Base-by-base conservation (phyloP, 169 alveolate species). In the Perkinsus chesapeaki region DNA sequence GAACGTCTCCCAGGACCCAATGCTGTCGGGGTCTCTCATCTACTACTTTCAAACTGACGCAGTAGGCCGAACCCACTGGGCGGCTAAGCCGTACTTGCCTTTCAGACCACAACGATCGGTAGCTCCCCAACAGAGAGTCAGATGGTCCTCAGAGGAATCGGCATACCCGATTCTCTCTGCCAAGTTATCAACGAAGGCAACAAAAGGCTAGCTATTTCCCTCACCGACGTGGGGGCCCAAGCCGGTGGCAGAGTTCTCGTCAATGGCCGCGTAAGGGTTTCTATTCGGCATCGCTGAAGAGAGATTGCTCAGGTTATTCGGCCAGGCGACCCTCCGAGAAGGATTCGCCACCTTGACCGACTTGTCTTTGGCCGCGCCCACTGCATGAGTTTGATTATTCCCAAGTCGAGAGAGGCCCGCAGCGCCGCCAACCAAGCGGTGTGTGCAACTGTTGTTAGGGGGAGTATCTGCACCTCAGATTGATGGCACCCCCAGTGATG, bases 11-110 rank as follows among this genome's bases (percentile, higher is more conserved):
- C 72, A 91, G 5, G 92, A 91, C 60, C 92, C 92, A 20, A 37
- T 91, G 92, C 60, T 91, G 36, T 39, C 92, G 7, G 92, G 72
- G 10, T 92, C 92, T 60, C 82, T 92, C 91, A 91, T 92, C 91
- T 92, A 92, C 91, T 92, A 73, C 92, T 48, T 92, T 47, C 91
- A 91, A n/a, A 37, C 37, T 23, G 82, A 60, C 23, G 31, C 82
- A 20, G 82, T 60, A 16, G 27, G n/a, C n/a, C n/a, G 82, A 60
- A 7, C 82, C 23, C 82, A 27, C 27, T 27, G 3, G 31, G 82
- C 0, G 82, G 0, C 7, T 60, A 20, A 0, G 12, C 82, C 23
- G 31, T 60, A 1, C 12, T 9, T 60, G 37, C 82, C n/a, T 72
- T 73, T 3, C 92, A 82, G 94, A 39, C 3, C 16, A 82, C 94